phyloP scores from a whole-genome alignment of 2,329 filamentous ascomycete species.

The Pseudogymnoascus sp. region DNA sequence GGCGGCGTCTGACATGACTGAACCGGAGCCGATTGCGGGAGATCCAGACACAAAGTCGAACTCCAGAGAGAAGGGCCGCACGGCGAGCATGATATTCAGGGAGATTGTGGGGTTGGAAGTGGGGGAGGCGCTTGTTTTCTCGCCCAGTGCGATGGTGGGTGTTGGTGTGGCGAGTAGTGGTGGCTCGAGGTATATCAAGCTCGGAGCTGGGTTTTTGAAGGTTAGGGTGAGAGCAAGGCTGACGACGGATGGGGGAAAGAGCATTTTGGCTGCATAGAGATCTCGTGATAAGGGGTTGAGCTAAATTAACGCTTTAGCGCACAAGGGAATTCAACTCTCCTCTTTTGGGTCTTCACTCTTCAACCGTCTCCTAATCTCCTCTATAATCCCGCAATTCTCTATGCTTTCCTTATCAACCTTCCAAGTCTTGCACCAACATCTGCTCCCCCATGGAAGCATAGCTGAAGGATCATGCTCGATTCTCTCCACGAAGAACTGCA shows the following conservation, averaged over 20 bases:
- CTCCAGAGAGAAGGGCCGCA: constrained; percentile 14
- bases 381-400: background rate
- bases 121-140: constrained; percentile 42
- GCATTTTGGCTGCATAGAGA: constrained; percentile 25
- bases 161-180: constrained; percentile 11
- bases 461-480: background rate
- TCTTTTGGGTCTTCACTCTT: background rate
- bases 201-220: constrained; percentile 29
- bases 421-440: background rate
- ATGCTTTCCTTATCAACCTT: background rate
- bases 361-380: background rate
- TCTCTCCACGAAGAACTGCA: background rate
- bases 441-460: background rate
- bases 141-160: constrained; percentile 35
- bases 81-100: constrained; percentile 29
- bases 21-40: constrained; percentile 23
- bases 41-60: constrained; percentile 12
- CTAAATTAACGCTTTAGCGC: background rate
- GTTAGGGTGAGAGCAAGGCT: constrained; percentile 33
- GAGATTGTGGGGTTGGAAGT: constrained; percentile 39
- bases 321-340: background rate
- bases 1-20: constrained; percentile 21
- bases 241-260: constrained; percentile 36
- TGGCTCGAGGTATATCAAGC: constrained; percentile 11
- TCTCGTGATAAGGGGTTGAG: background rate